Evolutionary conservation across 495 filamentous ascomycete species (phyloP), one percentile per base, ranked within the genome.

Genomic region (Hamigera avellanea): DNA sequence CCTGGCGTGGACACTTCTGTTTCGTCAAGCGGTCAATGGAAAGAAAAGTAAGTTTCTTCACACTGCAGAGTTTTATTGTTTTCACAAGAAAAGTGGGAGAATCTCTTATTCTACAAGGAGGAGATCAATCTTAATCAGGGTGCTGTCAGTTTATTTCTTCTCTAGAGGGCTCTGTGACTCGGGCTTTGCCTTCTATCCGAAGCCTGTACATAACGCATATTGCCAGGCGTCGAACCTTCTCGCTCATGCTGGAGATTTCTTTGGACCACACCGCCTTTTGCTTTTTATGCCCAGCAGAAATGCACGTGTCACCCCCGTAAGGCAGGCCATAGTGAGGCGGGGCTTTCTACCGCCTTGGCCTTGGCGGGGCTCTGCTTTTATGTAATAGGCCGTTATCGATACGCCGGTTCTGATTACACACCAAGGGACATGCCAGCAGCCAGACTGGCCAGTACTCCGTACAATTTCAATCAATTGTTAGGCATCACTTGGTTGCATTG

Each of bases 151-250:
- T 23, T 23, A n/a, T 9, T 23, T 23, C 21, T 23, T 5, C 21
- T 23, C 21, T 4, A 4, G 9, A 9, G 9, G 21, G 21, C n/a
- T n/a, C n/a, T n/a, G n/a, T n/a, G n/a, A n/a, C n/a, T n/a, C n/a
- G n/a, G n/a, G n/a, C n/a, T n/a, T n/a, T n/a, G n/a, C n/a, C n/a
- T n/a, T n/a, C n/a, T n/a, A n/a, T n/a, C n/a, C n/a, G n/a, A n/a
- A n/a, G n/a, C n/a, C n/a, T n/a, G n/a, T n/a, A n/a, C n/a, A n/a
- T n/a, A n/a, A n/a, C n/a, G n/a, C n/a, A n/a, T n/a, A n/a, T n/a
- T n/a, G n/a, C n/a, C n/a, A n/a, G n/a, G n/a, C 49, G 47, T 65
- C 54, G 61, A 65, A 62, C 41, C 50, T 63, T 63, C 59, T 57
- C 45, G 61, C 44, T 54, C 38, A 33, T 62, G 33, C 56, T 58